These are phyloP conservation scores for Petrea volubilis DNA, from an alignment of 257 asterid genomes.

Conservation along the genomic window DNA sequence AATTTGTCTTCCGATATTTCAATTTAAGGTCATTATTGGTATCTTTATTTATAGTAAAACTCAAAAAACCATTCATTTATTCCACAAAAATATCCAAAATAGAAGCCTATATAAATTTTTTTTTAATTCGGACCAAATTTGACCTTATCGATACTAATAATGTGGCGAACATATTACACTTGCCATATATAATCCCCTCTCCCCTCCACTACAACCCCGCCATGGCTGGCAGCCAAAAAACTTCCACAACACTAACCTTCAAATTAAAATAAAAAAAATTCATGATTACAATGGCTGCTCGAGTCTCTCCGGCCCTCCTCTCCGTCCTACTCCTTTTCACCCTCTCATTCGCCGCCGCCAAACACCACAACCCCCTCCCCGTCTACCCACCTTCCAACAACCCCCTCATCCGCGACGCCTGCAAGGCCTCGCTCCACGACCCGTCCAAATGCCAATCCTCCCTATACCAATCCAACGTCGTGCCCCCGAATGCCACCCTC, in stretches of 20 bases:
- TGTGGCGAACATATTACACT: too few relatives aligned
- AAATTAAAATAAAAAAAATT: neutral
- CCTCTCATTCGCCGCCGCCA: constrained; percentile 8
- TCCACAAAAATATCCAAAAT: too few relatives aligned
- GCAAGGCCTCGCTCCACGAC: constrained; percentile 51
- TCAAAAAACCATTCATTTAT: too few relatives aligned
- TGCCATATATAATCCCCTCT: too few relatives aligned
- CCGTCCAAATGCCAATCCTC: constrained; percentile 37
- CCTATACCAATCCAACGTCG: constrained; percentile 14
- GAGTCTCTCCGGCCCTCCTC: constrained; percentile 19
- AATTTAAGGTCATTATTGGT: too few relatives aligned
- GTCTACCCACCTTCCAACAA: neutral
- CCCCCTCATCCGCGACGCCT: constrained; percentile 25
- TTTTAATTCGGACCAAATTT: too few relatives aligned
- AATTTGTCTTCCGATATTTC: too few relatives aligned
- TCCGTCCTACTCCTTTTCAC: constrained; percentile 22
- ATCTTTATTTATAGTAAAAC: too few relatives aligned
- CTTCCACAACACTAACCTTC: too few relatives aligned
- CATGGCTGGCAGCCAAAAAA: neutral
- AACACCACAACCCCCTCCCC: neutral
- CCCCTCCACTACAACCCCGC: neutral
- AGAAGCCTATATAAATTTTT: too few relatives aligned
- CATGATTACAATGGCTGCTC: constrained; percentile 40
- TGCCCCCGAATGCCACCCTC: constrained; percentile 28
- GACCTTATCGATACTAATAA: neutral